Percentiles rank a stretch among this genome's conserved stretches.
These are phyloP conservation scores for Globisporangium rhizosaccharum DNA, from an alignment of 352 stramenopile species.

Conservation along the genomic window DNA sequence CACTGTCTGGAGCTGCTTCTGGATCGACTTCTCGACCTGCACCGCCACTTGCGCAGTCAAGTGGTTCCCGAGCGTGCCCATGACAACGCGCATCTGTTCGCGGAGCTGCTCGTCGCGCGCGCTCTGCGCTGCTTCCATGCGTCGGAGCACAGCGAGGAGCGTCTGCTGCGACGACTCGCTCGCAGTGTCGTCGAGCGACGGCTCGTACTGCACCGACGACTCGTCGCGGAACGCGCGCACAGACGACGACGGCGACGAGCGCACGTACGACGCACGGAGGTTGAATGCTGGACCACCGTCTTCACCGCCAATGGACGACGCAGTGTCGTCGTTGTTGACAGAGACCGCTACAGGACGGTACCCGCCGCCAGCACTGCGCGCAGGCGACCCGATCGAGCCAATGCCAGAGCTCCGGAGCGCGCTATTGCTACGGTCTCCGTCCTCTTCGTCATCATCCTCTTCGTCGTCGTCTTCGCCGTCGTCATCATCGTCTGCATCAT, in stretches of 20 bases:
- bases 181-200: constrained; percentile 61
- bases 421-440: constrained; percentile 1
- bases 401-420: constrained; percentile 7
- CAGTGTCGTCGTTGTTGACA: constrained; percentile 33
- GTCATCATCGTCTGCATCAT: constrained; percentile 10
- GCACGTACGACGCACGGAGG: constrained; percentile 50
- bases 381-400: constrained; percentile 14
- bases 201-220: constrained; percentile 57
- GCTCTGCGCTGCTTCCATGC: constrained; percentile 63
- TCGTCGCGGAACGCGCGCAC: constrained; percentile 77
- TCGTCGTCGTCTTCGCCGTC: constrained; percentile 1
- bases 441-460: constrained; percentile 21
- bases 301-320: constrained; percentile 48
- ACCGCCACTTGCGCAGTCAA: constrained; percentile 50
- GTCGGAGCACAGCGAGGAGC: constrained; percentile 50
- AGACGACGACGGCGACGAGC: constrained; percentile 75
- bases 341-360: constrained; percentile 2
- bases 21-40: constrained; percentile 79
- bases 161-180: constrained; percentile 55
- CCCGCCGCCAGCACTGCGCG: constrained; percentile 12
- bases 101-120: constrained; percentile 68
- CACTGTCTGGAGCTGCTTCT: constrained; percentile 79
- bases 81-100: constrained; percentile 61
- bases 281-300: constrained; percentile 39
- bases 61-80: constrained; percentile 51